Evolutionary conservation across 2,329 filamentous ascomycete genomes (phyloP), one percentile per base, ranked within the genome.

Genomic region (Endocalyx cinctus): DNA sequence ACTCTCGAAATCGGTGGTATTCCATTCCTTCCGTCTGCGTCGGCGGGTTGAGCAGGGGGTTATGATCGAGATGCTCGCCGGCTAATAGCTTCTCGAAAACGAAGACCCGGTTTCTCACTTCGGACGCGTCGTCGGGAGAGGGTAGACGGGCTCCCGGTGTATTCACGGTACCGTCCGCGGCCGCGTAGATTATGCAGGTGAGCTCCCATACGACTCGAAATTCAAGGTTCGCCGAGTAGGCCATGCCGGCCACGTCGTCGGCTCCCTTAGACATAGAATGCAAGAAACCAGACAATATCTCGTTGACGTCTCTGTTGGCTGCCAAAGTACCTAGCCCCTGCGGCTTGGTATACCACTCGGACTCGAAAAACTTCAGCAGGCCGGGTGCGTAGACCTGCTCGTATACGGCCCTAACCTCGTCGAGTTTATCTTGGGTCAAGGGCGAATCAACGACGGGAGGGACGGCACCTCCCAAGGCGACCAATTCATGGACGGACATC

Each of bases 51-150:
- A 64, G 66, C 30, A 82, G 65, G 6, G 72, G 76, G 47, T 80
- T 87, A 17, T 49, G 52, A 2, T 63, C 49, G 35, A 92, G 59
- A 37, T 78, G 77, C 17, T 82, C 77, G 30, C 87, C 86, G 17
- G 81, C 84, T 18, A 95, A 63, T 20, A 96, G 69, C 5, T 79
- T 72, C 54, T 94, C 85, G 31, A 95, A 73, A 16, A 90, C 77
- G 26, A 78, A 73, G 25, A 95, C 71, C 15, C 89, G 79, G 37
- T 80, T 79, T 31, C 78, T 72, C 16, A 82, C 78, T 48, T 84
- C 79, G 16, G 72, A 54, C 22, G 76, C 58, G 39, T 86, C 74
- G 46, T 80, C 77, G 14, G 77, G 71, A 4, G 65, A 44, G 1
- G 73, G 71, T 12, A 74, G 50, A 11, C 55, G 42, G 8, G 54